Conservation (phyloP, 2,329 filamentous ascomycete species). For the Aspergillus pseudotamarii region DNA sequence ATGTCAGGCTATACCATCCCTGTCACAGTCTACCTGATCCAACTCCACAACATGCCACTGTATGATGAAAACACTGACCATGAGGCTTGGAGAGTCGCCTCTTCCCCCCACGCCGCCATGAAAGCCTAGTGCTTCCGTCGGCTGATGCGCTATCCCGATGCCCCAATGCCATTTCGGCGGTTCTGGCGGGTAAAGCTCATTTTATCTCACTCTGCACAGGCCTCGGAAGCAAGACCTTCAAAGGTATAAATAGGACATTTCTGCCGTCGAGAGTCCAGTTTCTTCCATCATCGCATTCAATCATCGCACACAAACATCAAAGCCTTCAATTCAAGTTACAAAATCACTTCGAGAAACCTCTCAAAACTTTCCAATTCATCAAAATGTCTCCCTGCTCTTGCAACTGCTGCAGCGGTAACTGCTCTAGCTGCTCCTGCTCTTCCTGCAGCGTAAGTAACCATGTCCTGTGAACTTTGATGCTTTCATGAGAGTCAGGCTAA, state of each 20-base stretch:
- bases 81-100: background rate
- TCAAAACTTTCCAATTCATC: background rate
- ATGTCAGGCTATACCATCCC: background rate
- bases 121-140: background rate
- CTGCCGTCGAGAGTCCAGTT: background rate
- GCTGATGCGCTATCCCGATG: background rate
- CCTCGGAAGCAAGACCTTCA: background rate
- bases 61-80: background rate
- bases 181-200: background rate
- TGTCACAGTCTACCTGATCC: background rate
- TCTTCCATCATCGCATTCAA: conserved; percentile 2
- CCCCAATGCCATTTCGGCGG: background rate
- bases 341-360: background rate
- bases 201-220: background rate
- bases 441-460: conserved; percentile 11
- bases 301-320: background rate
- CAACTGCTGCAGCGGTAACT: conserved; percentile 16
- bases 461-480: background rate
- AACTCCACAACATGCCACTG: background rate
- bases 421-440: conserved; percentile 14
- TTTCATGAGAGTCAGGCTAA: background rate
- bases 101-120: conserved; percentile 2
- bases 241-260: background rate
- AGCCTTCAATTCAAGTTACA: background rate
- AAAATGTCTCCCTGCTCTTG: conserved; percentile 17